Percentiles rank a stretch among this genome's conserved stretches.
Evolutionary conservation across 768 basidiomycete genomes (phyloP).

Genomic region (Pleurotus cornucopiae): DNA sequence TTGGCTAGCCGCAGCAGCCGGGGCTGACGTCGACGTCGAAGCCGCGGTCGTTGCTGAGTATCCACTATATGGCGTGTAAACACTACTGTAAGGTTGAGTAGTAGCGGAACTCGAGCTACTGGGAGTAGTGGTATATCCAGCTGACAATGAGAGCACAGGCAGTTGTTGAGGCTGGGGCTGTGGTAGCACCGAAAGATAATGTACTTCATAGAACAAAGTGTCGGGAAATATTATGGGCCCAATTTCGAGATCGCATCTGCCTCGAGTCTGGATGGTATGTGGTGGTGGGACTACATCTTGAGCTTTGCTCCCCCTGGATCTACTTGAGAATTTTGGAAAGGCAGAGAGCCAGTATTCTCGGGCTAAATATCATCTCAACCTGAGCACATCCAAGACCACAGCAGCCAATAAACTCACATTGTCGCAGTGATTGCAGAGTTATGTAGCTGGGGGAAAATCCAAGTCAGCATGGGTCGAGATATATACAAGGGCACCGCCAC

Average conservation of each 20-base stretch:
- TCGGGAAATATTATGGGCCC: constrained; percentile 72
- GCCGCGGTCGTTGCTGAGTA: constrained; percentile 15
- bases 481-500: constrained; percentile 22
- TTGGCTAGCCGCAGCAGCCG: constrained; percentile 4
- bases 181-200: constrained; percentile 38
- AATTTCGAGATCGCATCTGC: constrained; percentile 66
- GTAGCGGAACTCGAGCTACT: constrained; percentile 15
- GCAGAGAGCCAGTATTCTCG: constrained; percentile 67
- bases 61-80: not conserved
- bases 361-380: constrained; percentile 33
- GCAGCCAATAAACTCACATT: constrained; percentile 42
- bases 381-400: no score
- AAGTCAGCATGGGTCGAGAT: no score
- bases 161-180: constrained; percentile 22
- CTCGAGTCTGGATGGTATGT: constrained; percentile 61
- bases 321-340: constrained; percentile 72
- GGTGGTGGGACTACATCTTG: constrained; percentile 51
- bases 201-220: constrained; percentile 69
- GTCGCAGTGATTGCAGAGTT: constrained; percentile 62
- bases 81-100: not conserved
- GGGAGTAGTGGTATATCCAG: constrained; percentile 12
- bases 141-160: not conserved
- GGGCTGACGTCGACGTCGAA: constrained; percentile 23
- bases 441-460: constrained; percentile 41
- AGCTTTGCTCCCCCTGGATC: constrained; percentile 55